phyloP scores from a whole-genome alignment of 805 yeast genomes.

The Sungouiella thailandica region DNA sequence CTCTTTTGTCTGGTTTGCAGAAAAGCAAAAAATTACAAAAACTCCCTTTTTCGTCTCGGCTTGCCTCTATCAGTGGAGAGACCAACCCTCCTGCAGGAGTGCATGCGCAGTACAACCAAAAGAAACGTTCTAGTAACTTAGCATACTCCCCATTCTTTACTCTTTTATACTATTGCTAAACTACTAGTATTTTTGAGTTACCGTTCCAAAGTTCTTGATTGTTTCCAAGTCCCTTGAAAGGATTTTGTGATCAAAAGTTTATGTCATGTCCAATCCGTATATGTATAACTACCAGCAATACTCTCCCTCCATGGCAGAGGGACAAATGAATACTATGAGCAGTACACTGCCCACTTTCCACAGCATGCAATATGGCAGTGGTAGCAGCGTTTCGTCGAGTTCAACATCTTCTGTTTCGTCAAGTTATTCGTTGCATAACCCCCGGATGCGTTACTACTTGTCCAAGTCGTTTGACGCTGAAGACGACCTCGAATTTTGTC shows the following conservation, averaged over 20 bases:
- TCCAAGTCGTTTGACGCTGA: slow-evolving; percentile 59
- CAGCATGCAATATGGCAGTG: slow-evolving; percentile 18
- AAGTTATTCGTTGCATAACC: slow-evolving; percentile 39
- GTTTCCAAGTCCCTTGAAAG: too few relatives aligned
- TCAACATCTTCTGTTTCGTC: slow-evolving; percentile 11
- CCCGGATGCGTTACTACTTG: slow-evolving; percentile 51
- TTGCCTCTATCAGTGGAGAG: too few relatives aligned
- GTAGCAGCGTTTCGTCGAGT: slow-evolving; percentile 11
- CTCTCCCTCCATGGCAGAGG: slow-evolving; percentile 26
- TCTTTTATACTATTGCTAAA: too few relatives aligned
- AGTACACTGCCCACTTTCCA: slow-evolving; percentile 33
- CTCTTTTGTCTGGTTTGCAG: too few relatives aligned
- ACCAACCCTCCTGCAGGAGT: too few relatives aligned
- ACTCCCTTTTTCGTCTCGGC: too few relatives aligned
- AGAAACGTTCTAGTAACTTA: too few relatives aligned
- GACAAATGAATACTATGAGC: slow-evolving; percentile 18
- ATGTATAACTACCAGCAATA: slow-evolving; percentile 30
- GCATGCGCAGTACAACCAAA: too few relatives aligned
- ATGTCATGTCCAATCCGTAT: slow-evolving; percentile 33
- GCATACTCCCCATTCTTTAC: too few relatives aligned
- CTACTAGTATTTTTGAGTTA: too few relatives aligned
- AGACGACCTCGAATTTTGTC: slow-evolving; percentile 63
- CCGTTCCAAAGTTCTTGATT: too few relatives aligned
- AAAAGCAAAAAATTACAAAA: too few relatives aligned
- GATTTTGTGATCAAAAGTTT: not conserved